Conservation (phyloP, 2,329 filamentous ascomycete species). For the Cadophora malorum region DNA sequence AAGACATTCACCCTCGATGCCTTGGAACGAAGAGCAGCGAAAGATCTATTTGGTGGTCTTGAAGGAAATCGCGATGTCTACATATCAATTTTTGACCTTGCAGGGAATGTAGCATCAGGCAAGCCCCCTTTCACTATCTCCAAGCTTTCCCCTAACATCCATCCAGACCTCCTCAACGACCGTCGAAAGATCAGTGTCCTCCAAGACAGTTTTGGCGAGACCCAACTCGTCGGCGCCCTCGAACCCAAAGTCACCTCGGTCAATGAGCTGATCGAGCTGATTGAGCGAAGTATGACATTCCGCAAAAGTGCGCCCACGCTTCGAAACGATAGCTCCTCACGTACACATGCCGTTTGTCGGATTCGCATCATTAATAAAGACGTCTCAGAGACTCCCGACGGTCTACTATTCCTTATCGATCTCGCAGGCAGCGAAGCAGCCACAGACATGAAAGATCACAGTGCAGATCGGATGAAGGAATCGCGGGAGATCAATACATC, state of each 20-base stretch:
- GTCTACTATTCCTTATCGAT: conserved; percentile 55
- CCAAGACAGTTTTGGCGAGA: conserved; percentile 53
- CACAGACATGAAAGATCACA: conserved; percentile 85
- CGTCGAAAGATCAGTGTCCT: conserved; percentile 52
- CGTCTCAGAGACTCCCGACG: conserved; percentile 46
- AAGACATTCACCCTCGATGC: conserved; percentile 54
- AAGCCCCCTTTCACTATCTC: not conserved
- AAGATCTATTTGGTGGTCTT: conserved; percentile 77
- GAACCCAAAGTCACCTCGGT: conserved; percentile 48
- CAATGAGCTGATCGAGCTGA: conserved; percentile 78
- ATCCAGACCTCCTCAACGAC: conserved; percentile 49
- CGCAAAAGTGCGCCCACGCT: conserved; percentile 51
- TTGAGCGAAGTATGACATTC: conserved; percentile 69
- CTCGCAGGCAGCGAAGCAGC: conserved; percentile 67
- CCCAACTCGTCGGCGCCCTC: conserved; percentile 52
- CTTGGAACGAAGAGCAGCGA: conserved; percentile 50
- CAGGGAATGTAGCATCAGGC: conserved; percentile 72
- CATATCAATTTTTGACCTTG: conserved; percentile 89
- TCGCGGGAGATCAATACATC: conserved; percentile 98
- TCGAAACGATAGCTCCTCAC: conserved; percentile 56
- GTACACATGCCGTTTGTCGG: conserved; percentile 56
- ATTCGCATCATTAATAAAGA: conserved; percentile 50
- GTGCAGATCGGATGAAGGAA: conserved; percentile 84
- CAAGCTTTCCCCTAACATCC: not conserved
- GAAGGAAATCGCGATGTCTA: conserved; percentile 86